phyloP scores from a whole-genome alignment of 306 rosid species.

The Dalbergia cultrata region DNA sequence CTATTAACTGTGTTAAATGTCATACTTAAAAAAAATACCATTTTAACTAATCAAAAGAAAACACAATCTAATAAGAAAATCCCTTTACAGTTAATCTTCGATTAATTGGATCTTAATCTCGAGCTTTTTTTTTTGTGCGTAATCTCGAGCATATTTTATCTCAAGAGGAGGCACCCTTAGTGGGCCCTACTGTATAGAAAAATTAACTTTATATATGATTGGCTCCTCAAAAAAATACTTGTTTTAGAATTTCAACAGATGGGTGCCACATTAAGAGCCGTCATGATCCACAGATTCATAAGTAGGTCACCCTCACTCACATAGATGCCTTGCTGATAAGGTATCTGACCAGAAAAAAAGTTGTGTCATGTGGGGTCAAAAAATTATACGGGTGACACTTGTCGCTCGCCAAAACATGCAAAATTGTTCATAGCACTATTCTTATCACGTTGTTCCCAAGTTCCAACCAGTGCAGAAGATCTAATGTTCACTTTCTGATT shows the following conservation, averaged over 20 bases:
- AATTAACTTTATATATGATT: constrained; percentile 25
- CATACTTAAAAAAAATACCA: background rate
- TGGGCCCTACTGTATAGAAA: constrained; percentile 13
- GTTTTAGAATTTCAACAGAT: constrained; percentile 43
- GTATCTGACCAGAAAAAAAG: constrained; percentile 26
- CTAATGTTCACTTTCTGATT: constrained; percentile 72
- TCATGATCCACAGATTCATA: constrained; percentile 57
- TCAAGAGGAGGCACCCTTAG: background rate
- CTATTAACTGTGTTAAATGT: too few relatives aligned
- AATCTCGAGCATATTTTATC: constrained; percentile 2
- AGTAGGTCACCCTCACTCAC: constrained; percentile 52
- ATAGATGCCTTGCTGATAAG: constrained; percentile 48
- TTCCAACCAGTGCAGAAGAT: constrained; percentile 55
- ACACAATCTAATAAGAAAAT: constrained; percentile 41
- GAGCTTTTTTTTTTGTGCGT: too few relatives aligned
- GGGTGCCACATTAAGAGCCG: constrained; percentile 43
- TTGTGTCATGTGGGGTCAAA: constrained; percentile 51
- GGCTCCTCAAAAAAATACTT: constrained; percentile 29
- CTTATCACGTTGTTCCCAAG: constrained; percentile 41
- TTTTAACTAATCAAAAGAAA: background rate
- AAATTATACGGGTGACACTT: constrained; percentile 45
- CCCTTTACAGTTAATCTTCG: background rate
- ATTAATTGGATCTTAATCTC: constrained; percentile 25
- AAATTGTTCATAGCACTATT: constrained; percentile 39
- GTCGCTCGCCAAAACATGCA: constrained; percentile 54